These are phyloP conservation scores for Metschnikowia aberdeeniae DNA, from an alignment of 805 yeast genomes.

Conservation along the genomic window DNA sequence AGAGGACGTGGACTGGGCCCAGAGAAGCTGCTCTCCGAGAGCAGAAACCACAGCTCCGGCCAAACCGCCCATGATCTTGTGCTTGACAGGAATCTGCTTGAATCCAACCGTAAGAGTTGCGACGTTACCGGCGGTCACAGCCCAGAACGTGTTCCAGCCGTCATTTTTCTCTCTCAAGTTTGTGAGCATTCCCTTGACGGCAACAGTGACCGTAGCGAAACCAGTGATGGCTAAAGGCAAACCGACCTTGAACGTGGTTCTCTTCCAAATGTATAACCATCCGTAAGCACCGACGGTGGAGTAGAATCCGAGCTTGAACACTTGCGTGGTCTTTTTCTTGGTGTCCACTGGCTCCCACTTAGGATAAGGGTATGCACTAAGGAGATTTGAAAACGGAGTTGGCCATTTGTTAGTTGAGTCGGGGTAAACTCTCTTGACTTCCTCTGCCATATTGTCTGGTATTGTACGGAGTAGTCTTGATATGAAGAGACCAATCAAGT, in stretches of 20 bases:
- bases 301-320: conserved; percentile 44
- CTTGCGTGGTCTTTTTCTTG: conserved; percentile 43
- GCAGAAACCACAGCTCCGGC: conserved; percentile 38
- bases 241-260: conserved; percentile 40
- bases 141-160: conserved; percentile 62
- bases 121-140: conserved; percentile 50
- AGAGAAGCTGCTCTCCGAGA: conserved; percentile 33
- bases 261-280: conserved; percentile 41
- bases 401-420: conserved; percentile 41
- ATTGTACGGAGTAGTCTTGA: not conserved
- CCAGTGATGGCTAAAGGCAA: conserved; percentile 38
- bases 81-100: conserved; percentile 39
- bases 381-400: conserved; percentile 37
- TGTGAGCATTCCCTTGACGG: conserved; percentile 45
- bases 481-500: conserved; percentile 14
- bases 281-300: conserved; percentile 49
- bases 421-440: conserved; percentile 22
- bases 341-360: conserved; percentile 56
- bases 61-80: conserved; percentile 38
- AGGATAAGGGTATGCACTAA: conserved; percentile 40
- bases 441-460: conserved; percentile 20
- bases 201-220: conserved; percentile 49
- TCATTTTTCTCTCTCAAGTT: conserved; percentile 63
- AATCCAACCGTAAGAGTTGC: conserved; percentile 43
- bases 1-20: conserved; percentile 40